A percentile compares a stretch with the other conserved stretches of the same genome.
Evolutionary conservation across 768 basidiomycete genomes (phyloP).

Genomic region (Xerocomellus amylosporus): DNA sequence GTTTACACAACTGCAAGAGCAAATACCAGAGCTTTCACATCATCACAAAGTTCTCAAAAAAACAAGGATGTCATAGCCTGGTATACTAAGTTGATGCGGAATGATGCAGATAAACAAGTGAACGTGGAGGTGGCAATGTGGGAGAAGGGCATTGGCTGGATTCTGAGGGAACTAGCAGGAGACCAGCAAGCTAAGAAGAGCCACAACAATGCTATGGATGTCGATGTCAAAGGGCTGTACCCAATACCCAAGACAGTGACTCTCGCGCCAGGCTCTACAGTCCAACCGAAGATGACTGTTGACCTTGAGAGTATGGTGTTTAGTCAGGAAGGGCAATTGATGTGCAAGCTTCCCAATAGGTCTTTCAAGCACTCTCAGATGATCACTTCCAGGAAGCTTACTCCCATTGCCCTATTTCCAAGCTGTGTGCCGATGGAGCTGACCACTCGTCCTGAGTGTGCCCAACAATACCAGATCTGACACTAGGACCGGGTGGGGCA

Average conservation of each 20-base stretch:
- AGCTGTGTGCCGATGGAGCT: no score
- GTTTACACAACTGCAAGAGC: conserved; percentile 90
- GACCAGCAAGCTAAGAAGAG: conserved; percentile 62
- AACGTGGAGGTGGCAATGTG: conserved; percentile 98
- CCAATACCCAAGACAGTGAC: conserved; percentile 87
- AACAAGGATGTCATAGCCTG: conserved; percentile 93
- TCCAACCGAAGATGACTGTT: conserved; percentile 80
- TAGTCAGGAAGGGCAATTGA: conserved; percentile 91
- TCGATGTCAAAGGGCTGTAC: conserved; percentile 64
- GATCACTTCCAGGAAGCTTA: no score
- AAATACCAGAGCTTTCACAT: conserved; percentile 91
- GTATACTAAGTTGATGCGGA: conserved; percentile 95
- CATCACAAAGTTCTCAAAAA: conserved; percentile 88
- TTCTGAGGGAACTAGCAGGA: conserved; percentile 82
- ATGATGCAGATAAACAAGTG: conserved; percentile 82
- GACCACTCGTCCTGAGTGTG: no score
- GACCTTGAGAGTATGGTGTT: conserved; percentile 97
- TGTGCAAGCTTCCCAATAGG: conserved; percentile 96
- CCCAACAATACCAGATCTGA: no score
- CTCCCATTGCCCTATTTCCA: no score
- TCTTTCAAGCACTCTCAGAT: conserved; percentile 95
- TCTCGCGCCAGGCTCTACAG: conserved; percentile 79
- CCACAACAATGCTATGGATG: conserved; percentile 68
- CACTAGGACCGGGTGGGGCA: no score
- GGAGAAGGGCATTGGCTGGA: conserved; percentile 96